Evolutionary conservation across 441 rosid species (phyloP).

Genomic region (Euphorbia corollata): DNA sequence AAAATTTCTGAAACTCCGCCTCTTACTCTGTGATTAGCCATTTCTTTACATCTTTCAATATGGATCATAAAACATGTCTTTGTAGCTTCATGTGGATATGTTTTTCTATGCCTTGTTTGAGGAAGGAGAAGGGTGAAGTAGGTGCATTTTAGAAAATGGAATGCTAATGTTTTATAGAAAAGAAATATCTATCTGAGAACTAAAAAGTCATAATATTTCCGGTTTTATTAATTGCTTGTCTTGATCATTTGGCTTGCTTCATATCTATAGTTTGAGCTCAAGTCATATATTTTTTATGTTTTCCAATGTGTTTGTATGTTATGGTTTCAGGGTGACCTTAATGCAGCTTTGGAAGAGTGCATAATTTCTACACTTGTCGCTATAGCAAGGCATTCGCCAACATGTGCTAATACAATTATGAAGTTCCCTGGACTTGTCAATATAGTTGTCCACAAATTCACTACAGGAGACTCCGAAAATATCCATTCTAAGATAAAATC

Average conservation of each 20-base stretch:
- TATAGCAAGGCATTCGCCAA: constrained; percentile 85
- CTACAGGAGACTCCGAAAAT: constrained; percentile 33
- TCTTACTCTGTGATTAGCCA: background rate
- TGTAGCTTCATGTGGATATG: background rate
- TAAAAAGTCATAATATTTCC: background rate
- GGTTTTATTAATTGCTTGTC: constrained; percentile 1
- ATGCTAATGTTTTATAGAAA: background rate
- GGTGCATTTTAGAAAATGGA: background rate
- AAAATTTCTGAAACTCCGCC: too few relatives aligned
- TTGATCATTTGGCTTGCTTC: constrained; percentile 4
- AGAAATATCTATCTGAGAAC: background rate
- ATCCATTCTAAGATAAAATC: constrained; percentile 50
- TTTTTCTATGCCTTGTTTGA: background rate
- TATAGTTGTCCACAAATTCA: constrained; percentile 53
- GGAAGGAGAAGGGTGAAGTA: background rate
- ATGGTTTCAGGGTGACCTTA: constrained; percentile 49
- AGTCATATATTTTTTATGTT: constrained; percentile 7
- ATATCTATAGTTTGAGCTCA: background rate
- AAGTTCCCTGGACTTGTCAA: constrained; percentile 68
- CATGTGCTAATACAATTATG: constrained; percentile 60
- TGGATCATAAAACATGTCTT: background rate
- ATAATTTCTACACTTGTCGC: constrained; percentile 56
- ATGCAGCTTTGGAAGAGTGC: constrained; percentile 51
- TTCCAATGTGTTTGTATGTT: constrained; percentile 13
- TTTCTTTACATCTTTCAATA: background rate